A percentile compares a stretch with the other conserved stretches of the same genome.
Conservation (phyloP, 2,329 filamentous ascomycete genomes). For the Pseudogymnoascus sp. region DNA sequence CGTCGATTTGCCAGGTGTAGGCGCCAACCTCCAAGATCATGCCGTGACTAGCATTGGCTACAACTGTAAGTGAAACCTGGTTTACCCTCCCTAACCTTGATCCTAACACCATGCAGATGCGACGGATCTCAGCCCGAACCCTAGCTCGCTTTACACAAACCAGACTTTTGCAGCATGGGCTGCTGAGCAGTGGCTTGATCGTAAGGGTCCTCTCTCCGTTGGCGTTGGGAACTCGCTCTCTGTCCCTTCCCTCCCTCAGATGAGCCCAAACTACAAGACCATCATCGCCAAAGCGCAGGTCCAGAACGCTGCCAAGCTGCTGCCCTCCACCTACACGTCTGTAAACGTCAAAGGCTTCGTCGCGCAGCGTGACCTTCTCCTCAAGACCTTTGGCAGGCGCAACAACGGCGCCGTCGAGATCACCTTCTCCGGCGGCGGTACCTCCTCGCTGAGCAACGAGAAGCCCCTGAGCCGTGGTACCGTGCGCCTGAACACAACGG, state of each 20-base stretch:
- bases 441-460: slow-evolving; percentile 24
- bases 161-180: slow-evolving; percentile 28
- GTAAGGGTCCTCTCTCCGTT: slow-evolving; percentile 31
- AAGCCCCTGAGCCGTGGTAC: slow-evolving; percentile 29
- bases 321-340: slow-evolving; percentile 13
- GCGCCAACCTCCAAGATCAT: slow-evolving; percentile 30
- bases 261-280: slow-evolving; percentile 18
- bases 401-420: slow-evolving; percentile 26
- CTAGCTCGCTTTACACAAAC: slow-evolving; percentile 20
- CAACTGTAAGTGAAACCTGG: background rate
- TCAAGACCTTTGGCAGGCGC: slow-evolving; percentile 15
- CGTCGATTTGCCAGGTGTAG: slow-evolving; percentile 34
- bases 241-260: slow-evolving; percentile 24
- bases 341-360: slow-evolving; percentile 16
- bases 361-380: slow-evolving; percentile 19
- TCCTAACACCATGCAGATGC: background rate
- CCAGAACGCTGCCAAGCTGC: slow-evolving; percentile 19
- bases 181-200: slow-evolving; percentile 24
- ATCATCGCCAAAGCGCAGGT: slow-evolving; percentile 21
- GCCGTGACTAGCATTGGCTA: slow-evolving; percentile 11
- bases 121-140: slow-evolving; percentile 11
- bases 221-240: slow-evolving; percentile 22
- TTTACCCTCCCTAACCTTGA: background rate
- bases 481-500: slow-evolving; percentile 22
- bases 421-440: slow-evolving; percentile 22